Evolutionary conservation across 2,329 filamentous ascomycete genomes (phyloP).

Genomic region (Penicillium griseofulvum): DNA sequence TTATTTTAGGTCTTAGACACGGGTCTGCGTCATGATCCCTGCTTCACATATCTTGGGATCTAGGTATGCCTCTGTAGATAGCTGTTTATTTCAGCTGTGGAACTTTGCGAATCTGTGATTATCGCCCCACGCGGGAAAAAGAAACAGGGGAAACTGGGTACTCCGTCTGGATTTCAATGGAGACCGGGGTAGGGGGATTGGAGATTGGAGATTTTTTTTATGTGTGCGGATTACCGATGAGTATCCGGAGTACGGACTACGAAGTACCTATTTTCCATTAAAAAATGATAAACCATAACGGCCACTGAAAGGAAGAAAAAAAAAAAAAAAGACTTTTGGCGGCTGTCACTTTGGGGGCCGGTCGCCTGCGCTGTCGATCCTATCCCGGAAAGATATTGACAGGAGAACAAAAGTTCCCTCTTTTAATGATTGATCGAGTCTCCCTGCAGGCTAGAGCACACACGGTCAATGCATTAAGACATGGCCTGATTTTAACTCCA

Average conservation of each 20-base stretch:
- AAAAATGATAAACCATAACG: not conserved
- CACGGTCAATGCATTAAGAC: slow-evolving; percentile 25
- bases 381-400: slow-evolving; percentile 18
- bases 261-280: not conserved
- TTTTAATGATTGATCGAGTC: slow-evolving; percentile 20
- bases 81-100: slow-evolving; percentile 12
- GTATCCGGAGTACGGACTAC: not conserved
- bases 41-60: not conserved
- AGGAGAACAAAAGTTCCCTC: slow-evolving; percentile 11
- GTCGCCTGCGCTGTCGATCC: slow-evolving; percentile 32
- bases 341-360: slow-evolving; percentile 24
- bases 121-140: slow-evolving; percentile 23
- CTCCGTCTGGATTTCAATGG: slow-evolving; percentile 4
- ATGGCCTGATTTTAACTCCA: slow-evolving; percentile 15
- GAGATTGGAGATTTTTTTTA: not conserved
- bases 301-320: not conserved
- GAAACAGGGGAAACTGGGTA: slow-evolving; percentile 3
- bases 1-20: slow-evolving; percentile 15
- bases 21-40: slow-evolving; percentile 12
- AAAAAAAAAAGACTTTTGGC: slow-evolving; percentile 11
- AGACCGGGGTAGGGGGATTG: not conserved
- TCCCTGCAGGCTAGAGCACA: slow-evolving; percentile 20
- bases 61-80: slow-evolving; percentile 12
- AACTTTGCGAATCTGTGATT: slow-evolving; percentile 15
- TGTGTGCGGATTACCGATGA: slow-evolving; percentile 3